Conservation (phyloP, 1,284 basidiomycete genomes). For the Trametes sp. region DNA sequence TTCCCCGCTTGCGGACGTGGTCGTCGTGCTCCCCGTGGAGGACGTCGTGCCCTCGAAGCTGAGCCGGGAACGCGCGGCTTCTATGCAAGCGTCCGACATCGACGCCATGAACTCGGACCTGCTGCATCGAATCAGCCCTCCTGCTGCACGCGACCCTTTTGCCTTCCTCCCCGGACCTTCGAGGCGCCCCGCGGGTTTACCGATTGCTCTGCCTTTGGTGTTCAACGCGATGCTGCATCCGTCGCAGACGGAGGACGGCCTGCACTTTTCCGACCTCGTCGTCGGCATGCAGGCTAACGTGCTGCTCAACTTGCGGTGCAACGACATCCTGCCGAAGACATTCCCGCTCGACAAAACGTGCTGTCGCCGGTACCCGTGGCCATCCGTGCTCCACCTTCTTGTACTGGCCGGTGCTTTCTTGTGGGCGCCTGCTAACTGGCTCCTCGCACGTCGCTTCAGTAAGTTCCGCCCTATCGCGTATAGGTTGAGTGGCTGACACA, state of each 20-base stretch:
- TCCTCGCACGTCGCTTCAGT: constrained; percentile 48
- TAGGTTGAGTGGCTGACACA: not conserved
- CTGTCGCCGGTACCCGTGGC: constrained; percentile 78
- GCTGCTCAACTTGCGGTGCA: constrained; percentile 84
- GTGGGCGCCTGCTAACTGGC: constrained; percentile 63
- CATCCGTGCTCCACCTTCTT: constrained; percentile 66
- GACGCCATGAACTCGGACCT: constrained; percentile 91
- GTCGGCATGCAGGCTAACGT: constrained; percentile 79
- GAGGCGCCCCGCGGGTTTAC: constrained; percentile 38
- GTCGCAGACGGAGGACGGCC: constrained; percentile 80
- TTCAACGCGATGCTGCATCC: constrained; percentile 82
- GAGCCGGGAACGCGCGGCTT: constrained; percentile 64
- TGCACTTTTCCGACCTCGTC: constrained; percentile 78
- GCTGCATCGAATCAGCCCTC: constrained; percentile 66
- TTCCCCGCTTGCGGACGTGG: constrained; percentile 64
- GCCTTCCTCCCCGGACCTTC: constrained; percentile 38
- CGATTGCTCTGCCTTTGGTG: constrained; percentile 71
- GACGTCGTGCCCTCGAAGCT: constrained; percentile 68
- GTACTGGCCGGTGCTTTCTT: constrained; percentile 59
- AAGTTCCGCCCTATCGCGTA: constrained; percentile 13
- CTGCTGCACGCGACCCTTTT: constrained; percentile 41
- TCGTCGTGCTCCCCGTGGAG: constrained; percentile 83
- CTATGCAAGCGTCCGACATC: constrained; percentile 79
- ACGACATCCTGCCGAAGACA: constrained; percentile 72
- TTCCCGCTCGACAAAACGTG: constrained; percentile 85